phyloP scores from a whole-genome alignment of 2,329 filamentous ascomycete species.

The Podosphaera xanthii region DNA sequence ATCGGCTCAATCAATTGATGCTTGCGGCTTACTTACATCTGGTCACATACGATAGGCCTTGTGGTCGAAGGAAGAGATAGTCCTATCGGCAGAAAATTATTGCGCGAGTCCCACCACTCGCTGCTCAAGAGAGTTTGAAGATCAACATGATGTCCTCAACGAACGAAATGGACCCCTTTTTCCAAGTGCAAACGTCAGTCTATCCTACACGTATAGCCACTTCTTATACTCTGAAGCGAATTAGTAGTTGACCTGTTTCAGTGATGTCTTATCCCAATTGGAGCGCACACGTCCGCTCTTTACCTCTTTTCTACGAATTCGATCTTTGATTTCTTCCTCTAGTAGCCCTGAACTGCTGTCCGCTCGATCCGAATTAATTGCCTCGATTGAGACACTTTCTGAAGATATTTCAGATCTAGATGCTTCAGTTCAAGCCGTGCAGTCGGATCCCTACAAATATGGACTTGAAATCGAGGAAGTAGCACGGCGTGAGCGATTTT shows the following conservation, averaged over 20 bases:
- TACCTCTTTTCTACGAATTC: conserved; percentile 86
- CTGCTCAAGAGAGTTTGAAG: not conserved
- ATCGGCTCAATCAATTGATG: too few species aligned
- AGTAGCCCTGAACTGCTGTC: conserved; percentile 63
- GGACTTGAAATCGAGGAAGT: conserved; percentile 71
- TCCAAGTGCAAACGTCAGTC: conserved; percentile 45
- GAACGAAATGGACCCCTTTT: conserved; percentile 46
- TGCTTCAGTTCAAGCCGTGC: conserved; percentile 68
- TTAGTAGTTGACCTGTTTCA: conserved; percentile 18
- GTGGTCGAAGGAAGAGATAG: too few species aligned
- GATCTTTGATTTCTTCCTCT: conserved; percentile 50
- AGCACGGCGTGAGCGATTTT: conserved; percentile 52
- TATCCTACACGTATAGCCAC: not conserved
- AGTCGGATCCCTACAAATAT: conserved; percentile 68
- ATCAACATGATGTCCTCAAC: conserved; percentile 40
- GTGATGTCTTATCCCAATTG: conserved; percentile 73
- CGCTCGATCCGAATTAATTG: conserved; percentile 45
- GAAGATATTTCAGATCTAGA: conserved; percentile 78
- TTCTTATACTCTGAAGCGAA: conserved; percentile 2
- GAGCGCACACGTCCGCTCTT: conserved; percentile 66
- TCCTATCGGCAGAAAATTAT: too few species aligned
- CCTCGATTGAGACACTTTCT: conserved; percentile 41
- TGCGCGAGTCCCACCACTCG: too few species aligned
- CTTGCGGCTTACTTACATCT: too few species aligned
- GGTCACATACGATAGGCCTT: too few species aligned